Percentiles rank a stretch among this genome's conserved stretches.
Conservation (phyloP, 2,329 filamentous ascomycete genomes). For the Ceratocystis diversiconidia region DNA sequence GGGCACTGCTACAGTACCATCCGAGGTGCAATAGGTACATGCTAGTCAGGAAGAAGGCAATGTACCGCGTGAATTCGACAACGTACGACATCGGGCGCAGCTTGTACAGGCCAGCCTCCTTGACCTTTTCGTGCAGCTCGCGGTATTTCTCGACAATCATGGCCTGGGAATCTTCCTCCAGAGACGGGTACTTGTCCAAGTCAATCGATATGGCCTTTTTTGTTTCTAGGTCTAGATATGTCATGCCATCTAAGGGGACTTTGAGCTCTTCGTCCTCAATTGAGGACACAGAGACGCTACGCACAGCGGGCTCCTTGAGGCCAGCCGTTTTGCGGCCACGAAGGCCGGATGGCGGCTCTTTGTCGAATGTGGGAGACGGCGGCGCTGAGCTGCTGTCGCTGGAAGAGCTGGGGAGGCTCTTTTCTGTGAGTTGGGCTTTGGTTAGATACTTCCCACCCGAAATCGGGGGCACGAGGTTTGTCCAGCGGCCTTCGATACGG, state of each 20-base stretch:
- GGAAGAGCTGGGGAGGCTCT: conserved; percentile 25
- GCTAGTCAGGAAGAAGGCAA: conserved; percentile 44
- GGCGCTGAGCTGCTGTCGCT: conserved; percentile 41
- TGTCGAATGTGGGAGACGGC: conserved; percentile 38
- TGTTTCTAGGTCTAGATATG: conserved; percentile 60
- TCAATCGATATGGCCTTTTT: conserved; percentile 62
- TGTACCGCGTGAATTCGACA: conserved; percentile 60
- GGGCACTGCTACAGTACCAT: conserved; percentile 56
- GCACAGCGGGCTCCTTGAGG: conserved; percentile 2
- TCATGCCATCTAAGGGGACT: conserved; percentile 37
- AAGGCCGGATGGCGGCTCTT: conserved; percentile 17
- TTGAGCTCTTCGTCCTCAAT: conserved; percentile 31
- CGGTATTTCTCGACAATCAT: conserved; percentile 70
- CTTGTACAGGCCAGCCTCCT: conserved; percentile 61
- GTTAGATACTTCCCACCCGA: conserved; percentile 64
- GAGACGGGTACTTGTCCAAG: conserved; percentile 61
- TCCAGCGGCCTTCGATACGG: conserved; percentile 64
- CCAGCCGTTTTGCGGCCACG: conserved; percentile 10
- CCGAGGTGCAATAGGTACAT: conserved; percentile 45
- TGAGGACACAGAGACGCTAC: conserved; percentile 9
- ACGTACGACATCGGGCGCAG: conserved; percentile 75
- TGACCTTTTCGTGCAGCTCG: conserved; percentile 56
- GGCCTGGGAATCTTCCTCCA: conserved; percentile 60
- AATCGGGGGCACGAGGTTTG: conserved; percentile 79
- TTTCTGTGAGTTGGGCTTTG: conserved; percentile 10